Evolutionary conservation across 2,329 filamentous ascomycete genomes (phyloP).

Genomic region (Stachybotrys chlorohalonatus): DNA sequence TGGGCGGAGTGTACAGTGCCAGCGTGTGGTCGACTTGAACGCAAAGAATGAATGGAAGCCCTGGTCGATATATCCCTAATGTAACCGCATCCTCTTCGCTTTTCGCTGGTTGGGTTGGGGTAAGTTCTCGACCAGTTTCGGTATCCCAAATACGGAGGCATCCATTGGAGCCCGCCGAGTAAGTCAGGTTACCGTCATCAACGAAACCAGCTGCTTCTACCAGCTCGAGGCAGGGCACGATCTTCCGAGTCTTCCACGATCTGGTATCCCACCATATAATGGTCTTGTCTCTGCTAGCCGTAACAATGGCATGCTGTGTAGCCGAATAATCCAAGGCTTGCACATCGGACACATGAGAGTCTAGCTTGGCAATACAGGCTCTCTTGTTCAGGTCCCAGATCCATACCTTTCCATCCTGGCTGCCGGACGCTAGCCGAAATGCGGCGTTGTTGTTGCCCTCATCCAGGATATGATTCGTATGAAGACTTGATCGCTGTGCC

Average conservation of each 20-base stretch:
- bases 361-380: constrained; percentile 65
- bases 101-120: constrained; percentile 56
- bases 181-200: constrained; percentile 60
- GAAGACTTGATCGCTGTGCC: constrained; percentile 5
- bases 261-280: constrained; percentile 82
- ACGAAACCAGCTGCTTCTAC: constrained; percentile 80
- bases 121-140: constrained; percentile 68
- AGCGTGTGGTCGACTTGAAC: constrained; percentile 87
- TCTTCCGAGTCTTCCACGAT: constrained; percentile 74
- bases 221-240: constrained; percentile 77
- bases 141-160: constrained; percentile 77
- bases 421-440: constrained; percentile 81
- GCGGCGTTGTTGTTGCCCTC: constrained; percentile 31
- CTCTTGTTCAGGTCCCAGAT: constrained; percentile 89
- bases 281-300: constrained; percentile 86
- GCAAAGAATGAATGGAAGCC: constrained; percentile 63
- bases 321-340: constrained; percentile 74
- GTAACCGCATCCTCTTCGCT: constrained; percentile 60
- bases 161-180: constrained; percentile 78
- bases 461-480: constrained; percentile 29
- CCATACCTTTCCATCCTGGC: constrained; percentile 85
- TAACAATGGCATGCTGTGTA: constrained; percentile 66
- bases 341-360: constrained; percentile 95
- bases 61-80: constrained; percentile 56
- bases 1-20: constrained; percentile 54